Evolutionary conservation across 768 basidiomycete genomes (phyloP), one percentile per base, ranked within the genome.

Genomic region (Suillus placidus): DNA sequence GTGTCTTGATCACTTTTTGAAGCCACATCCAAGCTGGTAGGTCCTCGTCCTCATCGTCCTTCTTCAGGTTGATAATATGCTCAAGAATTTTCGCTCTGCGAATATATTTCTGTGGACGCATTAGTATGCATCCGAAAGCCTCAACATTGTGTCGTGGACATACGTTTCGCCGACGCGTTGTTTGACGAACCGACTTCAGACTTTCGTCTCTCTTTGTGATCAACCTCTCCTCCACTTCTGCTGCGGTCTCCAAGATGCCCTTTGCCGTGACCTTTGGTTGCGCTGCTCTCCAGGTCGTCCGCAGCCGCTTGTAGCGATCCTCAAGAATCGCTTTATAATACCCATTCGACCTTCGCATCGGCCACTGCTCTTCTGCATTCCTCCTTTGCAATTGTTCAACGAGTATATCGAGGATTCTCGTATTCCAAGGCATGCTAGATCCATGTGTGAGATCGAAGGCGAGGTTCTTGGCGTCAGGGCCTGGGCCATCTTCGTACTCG

Each of bases 281-380:
- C 0, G 58, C 57, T 4, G n/a, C 49, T 7, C 13, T 51, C 64
- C 64, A 68, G 1, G 49, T 30, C 1, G 37, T 66, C 13, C 49
- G 30, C 34, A 68, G 45, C 16, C n/a, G 35, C 56, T 66, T 68
- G 64, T 68, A 68, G 14, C 26, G 52, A 0, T 66, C 56, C 16
- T 56, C 40, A 2, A 68, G 18, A 8, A 43, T 20, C 3, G 18
- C 42, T 8, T 43, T 43, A 20, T 20, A 43, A 20, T 43, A 43
- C 8, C 1, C 37, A 26, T 66, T 60, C 1, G 18, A 26, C 32
- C 49, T 61, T 30, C 18, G 18, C 26, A 66, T 20, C 16, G 60
- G 43, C 67, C 67, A 68, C 9, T 20, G 40, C 34, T 68, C 62
- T 10, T 65, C 1, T 14, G 12, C 35, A 37, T 57, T 5, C 13